Conservation (phyloP, 768 basidiomycete genomes). For the Steccherinum ochraceum region DNA sequence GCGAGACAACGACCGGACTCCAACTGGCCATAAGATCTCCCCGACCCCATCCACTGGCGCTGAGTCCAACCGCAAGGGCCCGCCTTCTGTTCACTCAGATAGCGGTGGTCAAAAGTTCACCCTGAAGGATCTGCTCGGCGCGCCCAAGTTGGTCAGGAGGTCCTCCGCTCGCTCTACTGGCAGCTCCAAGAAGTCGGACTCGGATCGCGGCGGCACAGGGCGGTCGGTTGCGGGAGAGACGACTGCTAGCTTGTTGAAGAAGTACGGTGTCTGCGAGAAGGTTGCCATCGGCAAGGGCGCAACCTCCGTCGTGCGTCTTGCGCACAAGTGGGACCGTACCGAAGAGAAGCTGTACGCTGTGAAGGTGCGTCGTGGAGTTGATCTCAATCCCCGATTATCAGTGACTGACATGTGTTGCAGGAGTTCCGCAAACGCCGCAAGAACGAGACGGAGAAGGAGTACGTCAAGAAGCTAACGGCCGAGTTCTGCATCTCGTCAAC, state of each 20-base stretch:
- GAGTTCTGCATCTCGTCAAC: slow-evolving; percentile 99
- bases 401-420: slow-evolving; percentile 31
- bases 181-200: slow-evolving; percentile 64
- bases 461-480: slow-evolving; percentile 98
- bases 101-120: slow-evolving; percentile 68
- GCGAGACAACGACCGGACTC: slow-evolving; percentile 10
- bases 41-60: slow-evolving; percentile 17
- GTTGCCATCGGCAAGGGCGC: slow-evolving; percentile 97
- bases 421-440: slow-evolving; percentile 98
- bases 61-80: slow-evolving; percentile 21
- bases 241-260: slow-evolving; percentile 61
- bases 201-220: slow-evolving; percentile 39
- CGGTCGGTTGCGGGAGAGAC: slow-evolving; percentile 45
- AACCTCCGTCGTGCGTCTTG: slow-evolving; percentile 93
- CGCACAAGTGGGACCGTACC: slow-evolving; percentile 96
- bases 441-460: slow-evolving; percentile 98
- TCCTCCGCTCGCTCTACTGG: slow-evolving; percentile 65
- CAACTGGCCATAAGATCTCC: slow-evolving; percentile 19
- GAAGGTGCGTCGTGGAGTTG: slow-evolving; percentile 62
- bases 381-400: not conserved
- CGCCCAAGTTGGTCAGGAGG: slow-evolving; percentile 70
- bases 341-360: slow-evolving; percentile 98
- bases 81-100: slow-evolving; percentile 32
- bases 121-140: slow-evolving; percentile 75
- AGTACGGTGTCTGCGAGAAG: slow-evolving; percentile 97